These are phyloP conservation scores for Escovopsis sp. DNA, from an alignment of 2,329 filamentous ascomycete species.

Conservation along the genomic window DNA sequence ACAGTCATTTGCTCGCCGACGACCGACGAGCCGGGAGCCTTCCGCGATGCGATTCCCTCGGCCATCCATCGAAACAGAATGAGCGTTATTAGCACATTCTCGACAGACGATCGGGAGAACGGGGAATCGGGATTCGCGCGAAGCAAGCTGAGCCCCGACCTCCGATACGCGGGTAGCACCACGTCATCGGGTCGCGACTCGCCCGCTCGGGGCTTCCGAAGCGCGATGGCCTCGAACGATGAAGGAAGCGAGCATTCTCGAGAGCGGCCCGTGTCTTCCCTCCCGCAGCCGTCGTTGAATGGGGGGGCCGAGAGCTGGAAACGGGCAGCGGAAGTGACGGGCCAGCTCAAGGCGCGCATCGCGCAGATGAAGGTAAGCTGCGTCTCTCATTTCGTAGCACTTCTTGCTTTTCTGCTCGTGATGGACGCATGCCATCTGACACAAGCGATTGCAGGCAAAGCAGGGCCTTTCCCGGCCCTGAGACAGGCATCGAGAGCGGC, in stretches of 20 bases:
- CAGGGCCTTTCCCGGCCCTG: slow-evolving; percentile 17
- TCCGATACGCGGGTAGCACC: slow-evolving; percentile 34
- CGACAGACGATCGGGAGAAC: slow-evolving; percentile 62
- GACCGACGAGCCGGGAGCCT: slow-evolving; percentile 44
- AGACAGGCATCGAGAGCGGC: slow-evolving; percentile 3
- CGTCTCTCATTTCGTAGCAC: not conserved
- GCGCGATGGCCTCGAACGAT: slow-evolving; percentile 16
- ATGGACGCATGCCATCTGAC: slow-evolving; percentile 3
- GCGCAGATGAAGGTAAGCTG: slow-evolving; percentile 81
- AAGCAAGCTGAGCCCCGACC: slow-evolving; percentile 39
- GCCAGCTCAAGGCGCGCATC: slow-evolving; percentile 90
- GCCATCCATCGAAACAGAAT: slow-evolving; percentile 33
- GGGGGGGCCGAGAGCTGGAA: slow-evolving; percentile 71
- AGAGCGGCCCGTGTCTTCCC: slow-evolving; percentile 20
- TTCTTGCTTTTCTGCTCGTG: not conserved
- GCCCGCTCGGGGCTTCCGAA: slow-evolving; percentile 40
- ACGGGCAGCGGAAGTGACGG: slow-evolving; percentile 90
- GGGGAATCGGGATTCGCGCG: slow-evolving; percentile 32
- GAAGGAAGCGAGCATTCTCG: slow-evolving; percentile 17
- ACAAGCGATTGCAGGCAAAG: slow-evolving; percentile 9
- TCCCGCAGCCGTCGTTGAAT: slow-evolving; percentile 19
- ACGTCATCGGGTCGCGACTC: slow-evolving; percentile 42
- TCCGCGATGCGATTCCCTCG: slow-evolving; percentile 33
- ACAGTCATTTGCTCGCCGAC: slow-evolving; percentile 33
- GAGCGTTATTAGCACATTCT: slow-evolving; percentile 49